Evolutionary conservation across 2,329 filamentous ascomycete genomes (phyloP), one percentile per base, ranked within the genome.

Genomic region (Pseudogymnoascus sp.): DNA sequence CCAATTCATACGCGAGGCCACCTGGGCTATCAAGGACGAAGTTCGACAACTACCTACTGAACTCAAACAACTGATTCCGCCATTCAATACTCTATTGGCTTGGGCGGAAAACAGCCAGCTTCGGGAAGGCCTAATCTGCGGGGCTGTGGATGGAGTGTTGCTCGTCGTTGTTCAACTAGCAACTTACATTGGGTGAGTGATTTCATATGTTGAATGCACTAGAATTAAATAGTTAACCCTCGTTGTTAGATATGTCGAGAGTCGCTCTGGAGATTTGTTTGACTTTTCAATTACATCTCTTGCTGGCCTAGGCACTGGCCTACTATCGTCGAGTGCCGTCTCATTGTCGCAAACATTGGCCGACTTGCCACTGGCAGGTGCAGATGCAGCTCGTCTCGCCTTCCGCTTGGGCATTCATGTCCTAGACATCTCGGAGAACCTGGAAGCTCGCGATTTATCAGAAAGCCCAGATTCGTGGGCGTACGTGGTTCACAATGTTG

Each of bases 231-330:
- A 25, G 53, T 7, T 62, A n/a, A 59, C 16, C 16, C 12, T 3
- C 10, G 16, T 18, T 34, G n/a, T 31, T 21, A 56, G 50, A 34
- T 56, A 56, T 34, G 11, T 21, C 2, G 50, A 56, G 28, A 56
- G 50, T 8, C 50, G 50, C 25, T 34, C 50, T 56, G 50, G 50
- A 56, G 28, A 70, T 28, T 31, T 56, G n/a, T 8, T 18, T 34
- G 50, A 56, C 7, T 56, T 34, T 56, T 34, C 50, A 34, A 56
- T 10, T 34, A 34, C 50, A 21, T 56, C 28, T 21, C 50, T 56
- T 56, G 50, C 50, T 56, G 50, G 50, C 14, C n/a, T 56, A 25
- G 50, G 50, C 10, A 56, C n/a, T 56, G 50, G 50, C n/a, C n/a
- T 56, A 56, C 16, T 56, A 21, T 5, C 50, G 14, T 56, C 50